Evolutionary conservation across 78 protist genomes (phyloP), one percentile per base, ranked within the genome.

Genomic region (Mastigamoeba balamuthi): DNA sequence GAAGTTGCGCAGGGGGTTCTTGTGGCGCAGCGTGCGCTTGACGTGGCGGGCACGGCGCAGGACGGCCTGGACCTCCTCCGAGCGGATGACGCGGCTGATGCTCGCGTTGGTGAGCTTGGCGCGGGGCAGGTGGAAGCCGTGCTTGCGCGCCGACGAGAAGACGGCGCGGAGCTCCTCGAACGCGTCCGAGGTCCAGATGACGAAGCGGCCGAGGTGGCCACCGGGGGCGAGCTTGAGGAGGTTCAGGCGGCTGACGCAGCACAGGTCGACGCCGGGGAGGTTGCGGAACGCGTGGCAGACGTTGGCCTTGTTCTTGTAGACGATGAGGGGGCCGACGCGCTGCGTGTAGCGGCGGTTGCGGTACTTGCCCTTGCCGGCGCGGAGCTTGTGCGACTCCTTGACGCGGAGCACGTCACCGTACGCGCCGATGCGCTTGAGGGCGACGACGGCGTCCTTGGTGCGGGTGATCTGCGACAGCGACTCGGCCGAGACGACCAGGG

Each of bases 151-250:
- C 35, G 96, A 87, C 39, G 95, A 97, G 83, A 72, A 97, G 89
- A 90, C 8, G 25, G 9, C 0, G 85, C 95, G 95, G 41, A 98
- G 90, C 75, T 72, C 44, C 82, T 82, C 79, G 92, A 97, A 95
- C 58, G 99, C 99, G 48, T 79, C 74, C 85, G 94, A 73, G 53
- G 99, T 89, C 99, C 99, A 98, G 91, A 98, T 88, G 94, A 94
- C 41, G 88, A 97, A 94, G 76, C 99, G 95, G 80, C 99, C 99
- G 33, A 98, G 63, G 89, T 97, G 99, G 37, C 99, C 99, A 81
- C 99, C 99, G 36, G 99, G 99, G 71, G 99, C 99, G 70, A 98
- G 95, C 86, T 97, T 92, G 53, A 97, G 93, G 53, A 98, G 92
- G 93, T 96, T 98, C 58, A 98, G 88, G 69, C 93, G 52, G 66